Percentiles rank a stretch among this genome's conserved stretches.
Evolutionary conservation across 148 eudicot genomes (phyloP).

Genomic region (Persicaria maculosa): DNA sequence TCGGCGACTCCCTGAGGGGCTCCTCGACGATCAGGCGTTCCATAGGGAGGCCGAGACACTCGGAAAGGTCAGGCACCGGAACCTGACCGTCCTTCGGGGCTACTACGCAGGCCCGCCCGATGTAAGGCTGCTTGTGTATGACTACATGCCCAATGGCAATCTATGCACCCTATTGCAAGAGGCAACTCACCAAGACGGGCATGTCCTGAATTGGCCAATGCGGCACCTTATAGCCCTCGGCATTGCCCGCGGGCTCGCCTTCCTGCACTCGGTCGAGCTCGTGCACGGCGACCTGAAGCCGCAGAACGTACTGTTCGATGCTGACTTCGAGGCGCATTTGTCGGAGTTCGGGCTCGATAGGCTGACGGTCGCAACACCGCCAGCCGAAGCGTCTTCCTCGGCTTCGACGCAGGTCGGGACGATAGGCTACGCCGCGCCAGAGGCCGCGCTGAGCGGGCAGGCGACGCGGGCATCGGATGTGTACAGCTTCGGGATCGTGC

Average conservation of each 20-base stretch:
- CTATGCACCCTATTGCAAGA: constrained; percentile 61
- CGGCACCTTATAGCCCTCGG: constrained; percentile 69
- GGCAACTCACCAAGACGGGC: constrained; percentile 75
- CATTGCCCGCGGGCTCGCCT: constrained; percentile 63
- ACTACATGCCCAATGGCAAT: constrained; percentile 88
- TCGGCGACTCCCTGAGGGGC: constrained; percentile 33
- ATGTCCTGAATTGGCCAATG: constrained; percentile 84
- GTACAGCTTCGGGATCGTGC: constrained; percentile 62
- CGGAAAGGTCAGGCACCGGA: constrained; percentile 61
- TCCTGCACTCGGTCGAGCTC: constrained; percentile 40
- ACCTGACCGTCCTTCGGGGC: constrained; percentile 67
- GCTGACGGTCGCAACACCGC: constrained; percentile 28
- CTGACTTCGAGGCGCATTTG: constrained; percentile 77
- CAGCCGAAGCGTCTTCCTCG: constrained; percentile 31
- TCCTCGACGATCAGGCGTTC: constrained; percentile 38
- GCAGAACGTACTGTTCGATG: constrained; percentile 59
- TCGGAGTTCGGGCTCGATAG: constrained; percentile 60
- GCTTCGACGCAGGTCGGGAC: constrained; percentile 47
- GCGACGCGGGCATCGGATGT: constrained; percentile 51
- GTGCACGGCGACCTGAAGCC: constrained; percentile 69
- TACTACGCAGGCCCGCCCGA: constrained; percentile 48
- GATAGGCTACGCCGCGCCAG: constrained; percentile 60
- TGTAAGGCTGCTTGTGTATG: constrained; percentile 48
- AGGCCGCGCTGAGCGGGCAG: constrained; percentile 36
- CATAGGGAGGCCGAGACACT: constrained; percentile 60